A percentile compares a stretch with the other conserved stretches of the same genome.
phyloP scores from a whole-genome alignment of 164 flowering plant genomes.

The Litsea cubeba region DNA sequence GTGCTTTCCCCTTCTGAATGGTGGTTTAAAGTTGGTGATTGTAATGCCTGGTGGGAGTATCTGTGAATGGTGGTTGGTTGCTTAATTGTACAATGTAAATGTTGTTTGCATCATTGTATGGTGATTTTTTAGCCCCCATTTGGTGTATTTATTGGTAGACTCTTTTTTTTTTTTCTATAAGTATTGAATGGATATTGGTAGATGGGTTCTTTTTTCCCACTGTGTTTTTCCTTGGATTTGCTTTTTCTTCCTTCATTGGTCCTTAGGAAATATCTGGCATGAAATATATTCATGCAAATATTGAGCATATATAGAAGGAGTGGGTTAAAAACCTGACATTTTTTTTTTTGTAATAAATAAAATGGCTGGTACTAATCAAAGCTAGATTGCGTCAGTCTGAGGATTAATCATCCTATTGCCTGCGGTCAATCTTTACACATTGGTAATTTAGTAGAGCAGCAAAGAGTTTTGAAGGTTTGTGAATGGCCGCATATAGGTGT shows the following conservation, averaged over 20 bases:
- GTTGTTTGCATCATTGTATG: conserved; percentile 6
- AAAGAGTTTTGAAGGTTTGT: too few relatives aligned
- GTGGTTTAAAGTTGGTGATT: conserved; percentile 13
- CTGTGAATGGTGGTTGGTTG: conserved; percentile 1
- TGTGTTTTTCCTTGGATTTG: not conserved
- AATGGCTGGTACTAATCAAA: too few relatives aligned
- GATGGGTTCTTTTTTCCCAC: not conserved
- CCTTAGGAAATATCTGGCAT: not conserved
- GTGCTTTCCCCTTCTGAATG: conserved; percentile 13
- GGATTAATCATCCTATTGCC: too few relatives aligned
- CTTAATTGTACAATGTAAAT: conserved; percentile 18
- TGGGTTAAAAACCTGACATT: not conserved
- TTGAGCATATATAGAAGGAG: not conserved
- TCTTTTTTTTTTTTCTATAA: too few relatives aligned
- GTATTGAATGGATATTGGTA: not conserved
- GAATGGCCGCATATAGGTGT: too few relatives aligned
- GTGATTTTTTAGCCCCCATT: not conserved
- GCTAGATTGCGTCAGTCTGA: too few relatives aligned
- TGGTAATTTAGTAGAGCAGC: too few relatives aligned
- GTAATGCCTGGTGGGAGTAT: not conserved
- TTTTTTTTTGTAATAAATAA: too few relatives aligned
- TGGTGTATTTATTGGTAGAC: not conserved
- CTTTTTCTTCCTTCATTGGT: not conserved
- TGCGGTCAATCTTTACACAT: too few relatives aligned
- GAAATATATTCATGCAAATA: not conserved